Percentiles rank a stretch among this genome's conserved stretches.
Evolutionary conservation across 257 asterid genomes (phyloP).

Genomic region (Perilla frutescens): DNA sequence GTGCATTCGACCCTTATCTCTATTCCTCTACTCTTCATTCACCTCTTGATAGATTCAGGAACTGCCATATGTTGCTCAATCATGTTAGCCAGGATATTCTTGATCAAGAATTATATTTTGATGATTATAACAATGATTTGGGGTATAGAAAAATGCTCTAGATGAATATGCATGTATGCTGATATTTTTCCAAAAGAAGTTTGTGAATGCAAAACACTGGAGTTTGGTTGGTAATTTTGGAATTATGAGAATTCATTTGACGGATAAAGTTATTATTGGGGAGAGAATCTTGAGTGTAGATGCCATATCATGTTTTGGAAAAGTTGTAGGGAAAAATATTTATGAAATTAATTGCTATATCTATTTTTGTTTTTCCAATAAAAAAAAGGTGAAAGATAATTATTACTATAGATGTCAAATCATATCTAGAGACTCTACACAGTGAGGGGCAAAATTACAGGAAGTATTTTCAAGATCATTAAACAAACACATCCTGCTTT

Average conservation of each 20-base stretch:
- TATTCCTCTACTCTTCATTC: conserved; percentile 40
- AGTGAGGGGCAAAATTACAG: no score
- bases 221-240: neutral
- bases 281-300: no score
- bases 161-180: neutral
- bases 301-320: no score
- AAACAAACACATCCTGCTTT: neutral
- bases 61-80: conserved; percentile 49
- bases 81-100: conserved; percentile 43
- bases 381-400: no score
- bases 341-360: no score
- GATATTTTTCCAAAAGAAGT: conserved; percentile 17
- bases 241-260: no score
- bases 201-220: conserved; percentile 14
- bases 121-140: conserved; percentile 43
- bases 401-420: no score
- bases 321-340: no score
- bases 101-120: conserved; percentile 39
- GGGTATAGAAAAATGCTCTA: conserved; percentile 36
- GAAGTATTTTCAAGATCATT: no score
- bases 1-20: conserved; percentile 29
- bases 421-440: no score
- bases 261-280: no score
- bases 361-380: no score
- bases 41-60: conserved; percentile 40